Base-by-base conservation (phyloP, 352 stramenopile species). In the Globisporangium apiculatum region DNA sequence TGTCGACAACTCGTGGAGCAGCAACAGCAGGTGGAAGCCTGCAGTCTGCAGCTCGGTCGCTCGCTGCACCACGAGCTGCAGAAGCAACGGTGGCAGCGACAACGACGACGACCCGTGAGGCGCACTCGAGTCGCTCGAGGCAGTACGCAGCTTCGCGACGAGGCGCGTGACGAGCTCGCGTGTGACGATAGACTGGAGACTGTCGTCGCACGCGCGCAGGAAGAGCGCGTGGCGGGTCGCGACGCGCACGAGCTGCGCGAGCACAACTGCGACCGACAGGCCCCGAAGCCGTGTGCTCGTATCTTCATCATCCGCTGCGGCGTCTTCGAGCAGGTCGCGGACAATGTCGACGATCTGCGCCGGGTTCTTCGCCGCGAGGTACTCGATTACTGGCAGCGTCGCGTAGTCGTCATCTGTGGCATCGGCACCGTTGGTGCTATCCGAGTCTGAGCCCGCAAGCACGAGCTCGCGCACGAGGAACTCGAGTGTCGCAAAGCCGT, bases 161-260 rank as follows among this genome's bases (percentile, higher is more conserved):
- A 90, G 52, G 11, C 52, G 51, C 2, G 37, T 42, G 12, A 87
- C 66, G 18, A 86, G 40, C 12, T 88, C 71, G 6, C 71, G 56
- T 14, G 80, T 86, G 12, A 90, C 51, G 8, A 90, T 66, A 64
- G 73, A 88, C 58, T 90, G 76, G 8, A 90, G 68, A 35, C 65
- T 87, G 31, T 84, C 74, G 49, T 87, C 79, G 45, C 78, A 76
- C 0, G 69, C 62, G 7, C 54, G 55, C 6, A 87, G 60, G 7
- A 87, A 55, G 9, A 64, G 45, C 5, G 64, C 51, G 5, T 70
- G 87, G 10, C 68, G 45, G 37, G 58, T 67, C 5, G 65, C 72
- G 12, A 90, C 6, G 1, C 60, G 48, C 12, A 87, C 31, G 7
- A 89, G 57, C 7, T 53, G 63, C 12, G 40, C 48, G 36, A 83